Percentiles rank a stretch among this genome's conserved stretches.
These are phyloP conservation scores for Hebeloma cylindrosporum DNA, from an alignment of 768 basidiomycete genomes.

Conservation along the genomic window DNA sequence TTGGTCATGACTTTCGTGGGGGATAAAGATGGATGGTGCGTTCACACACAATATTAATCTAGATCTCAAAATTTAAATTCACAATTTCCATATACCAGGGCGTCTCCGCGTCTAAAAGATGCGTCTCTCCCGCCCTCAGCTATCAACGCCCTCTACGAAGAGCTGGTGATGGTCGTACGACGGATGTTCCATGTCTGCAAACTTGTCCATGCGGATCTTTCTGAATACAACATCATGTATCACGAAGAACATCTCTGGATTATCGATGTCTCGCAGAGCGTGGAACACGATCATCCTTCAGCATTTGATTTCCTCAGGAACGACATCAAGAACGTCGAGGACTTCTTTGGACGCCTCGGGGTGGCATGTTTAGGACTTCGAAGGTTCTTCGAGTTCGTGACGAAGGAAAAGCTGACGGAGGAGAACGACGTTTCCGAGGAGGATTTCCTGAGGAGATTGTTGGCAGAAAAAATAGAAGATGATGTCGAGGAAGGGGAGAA, in stretches of 20 bases:
- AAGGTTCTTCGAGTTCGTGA: constrained; percentile 88
- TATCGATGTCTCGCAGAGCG: constrained; percentile 98
- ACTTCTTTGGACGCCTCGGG: constrained; percentile 81
- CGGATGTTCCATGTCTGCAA: constrained; percentile 88
- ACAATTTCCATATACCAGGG: constrained; percentile 46
- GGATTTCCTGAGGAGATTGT: constrained; percentile 44
- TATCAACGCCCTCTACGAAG: constrained; percentile 65
- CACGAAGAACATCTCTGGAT: constrained; percentile 81
- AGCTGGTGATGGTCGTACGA: constrained; percentile 78
- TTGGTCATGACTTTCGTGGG: constrained; percentile 95
- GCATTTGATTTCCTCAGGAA: constrained; percentile 95
- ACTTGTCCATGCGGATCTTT: constrained; percentile 96
- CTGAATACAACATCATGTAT: constrained; percentile 96
- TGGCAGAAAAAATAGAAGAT: constrained; percentile 36
- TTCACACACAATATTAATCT: neutral
- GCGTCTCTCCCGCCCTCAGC: constrained; percentile 53
- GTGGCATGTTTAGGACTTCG: constrained; percentile 77
- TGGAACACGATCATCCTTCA: constrained; percentile 96
- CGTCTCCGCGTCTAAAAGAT: constrained; percentile 92
- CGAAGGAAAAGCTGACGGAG: constrained; percentile 47
- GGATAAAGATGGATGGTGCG: constrained; percentile 73
- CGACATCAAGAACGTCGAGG: constrained; percentile 91
- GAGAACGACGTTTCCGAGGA: constrained; percentile 32
- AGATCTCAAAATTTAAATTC: neutral
- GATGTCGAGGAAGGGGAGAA: constrained; percentile 12